Percentiles rank a stretch among this genome's conserved stretches.
These are phyloP conservation scores for Colletotrichum simmondsii DNA, from an alignment of 2,329 filamentous ascomycete genomes.

Conservation along the genomic window DNA sequence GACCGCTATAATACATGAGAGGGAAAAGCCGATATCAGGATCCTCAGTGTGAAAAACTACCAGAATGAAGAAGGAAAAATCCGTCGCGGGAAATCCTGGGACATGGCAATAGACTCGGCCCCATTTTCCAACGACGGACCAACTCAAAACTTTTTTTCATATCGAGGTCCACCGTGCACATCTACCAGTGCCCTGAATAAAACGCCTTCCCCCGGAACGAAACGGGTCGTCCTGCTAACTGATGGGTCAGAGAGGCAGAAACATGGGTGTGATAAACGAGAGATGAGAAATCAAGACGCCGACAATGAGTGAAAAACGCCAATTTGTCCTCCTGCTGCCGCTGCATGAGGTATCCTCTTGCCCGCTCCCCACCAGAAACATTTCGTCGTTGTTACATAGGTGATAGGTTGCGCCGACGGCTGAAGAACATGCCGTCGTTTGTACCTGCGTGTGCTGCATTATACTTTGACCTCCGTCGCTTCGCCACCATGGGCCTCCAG, in stretches of 20 bases:
- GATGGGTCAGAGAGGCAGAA: conserved; percentile 7
- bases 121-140: neutral
- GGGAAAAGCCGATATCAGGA: conserved; percentile 1
- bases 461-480: conserved; percentile 21
- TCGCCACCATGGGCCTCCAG: conserved; percentile 38
- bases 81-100: neutral
- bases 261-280: conserved; percentile 19
- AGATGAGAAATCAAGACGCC: conserved; percentile 32
- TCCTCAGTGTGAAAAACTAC: neutral
- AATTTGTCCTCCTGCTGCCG: conserved; percentile 24
- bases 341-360: conserved; percentile 13
- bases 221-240: conserved; percentile 17
- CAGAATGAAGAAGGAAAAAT: conserved; percentile 17
- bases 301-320: conserved; percentile 36
- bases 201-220: conserved; percentile 25
- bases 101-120: neutral
- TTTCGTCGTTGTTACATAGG: conserved; percentile 36
- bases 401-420: conserved; percentile 24
- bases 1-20: conserved; percentile 33
- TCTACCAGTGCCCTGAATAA: conserved; percentile 20
- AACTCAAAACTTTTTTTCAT: conserved; percentile 27
- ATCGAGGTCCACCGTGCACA: conserved; percentile 25
- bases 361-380: conserved; percentile 18
- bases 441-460: conserved; percentile 12
- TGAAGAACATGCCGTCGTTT: conserved; percentile 7